Evolutionary conservation across 1,284 basidiomycete genomes (phyloP).

Genomic region (Leccinum fallax): DNA sequence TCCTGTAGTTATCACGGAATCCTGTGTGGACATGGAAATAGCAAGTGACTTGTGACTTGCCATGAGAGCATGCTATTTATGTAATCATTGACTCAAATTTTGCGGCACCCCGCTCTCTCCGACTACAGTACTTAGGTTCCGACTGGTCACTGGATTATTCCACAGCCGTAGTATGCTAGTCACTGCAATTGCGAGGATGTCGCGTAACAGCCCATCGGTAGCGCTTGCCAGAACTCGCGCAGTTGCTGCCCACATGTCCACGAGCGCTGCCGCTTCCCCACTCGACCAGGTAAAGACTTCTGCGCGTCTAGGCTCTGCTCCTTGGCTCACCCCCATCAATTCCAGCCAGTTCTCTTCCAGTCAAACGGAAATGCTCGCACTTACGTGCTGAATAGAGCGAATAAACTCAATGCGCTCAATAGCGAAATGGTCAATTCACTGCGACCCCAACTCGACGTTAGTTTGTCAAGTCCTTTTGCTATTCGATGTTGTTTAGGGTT

Average conservation of each 20-base stretch:
- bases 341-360: conserved; percentile 72
- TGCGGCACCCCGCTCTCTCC: conserved; percentile 3
- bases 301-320: not conserved
- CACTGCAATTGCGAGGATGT: conserved; percentile 34
- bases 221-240: conserved; percentile 53
- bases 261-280: conserved; percentile 14
- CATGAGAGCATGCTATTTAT: conserved; percentile 10
- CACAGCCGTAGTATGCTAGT: conserved; percentile 33
- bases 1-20: conserved; percentile 39
- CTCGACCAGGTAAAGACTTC: conserved; percentile 34
- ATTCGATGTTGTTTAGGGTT: conserved; percentile 16
- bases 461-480: conserved; percentile 19
- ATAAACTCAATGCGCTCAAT: conserved; percentile 88
- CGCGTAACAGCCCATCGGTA: conserved; percentile 33
- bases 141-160: conserved; percentile 8
- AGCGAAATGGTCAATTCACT: conserved; percentile 81
- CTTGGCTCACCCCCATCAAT: conserved; percentile 4
- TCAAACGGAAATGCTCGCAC: conserved; percentile 64
- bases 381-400: conserved; percentile 81
- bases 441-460: conserved; percentile 72
- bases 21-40: conserved; percentile 21
- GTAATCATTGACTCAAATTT: conserved; percentile 16
- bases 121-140: not conserved
- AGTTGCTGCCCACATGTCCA: conserved; percentile 62
- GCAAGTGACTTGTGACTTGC: not conserved